Evolutionary conservation across 768 basidiomycete species (phyloP).

Genomic region (Macrocybe gigantea): DNA sequence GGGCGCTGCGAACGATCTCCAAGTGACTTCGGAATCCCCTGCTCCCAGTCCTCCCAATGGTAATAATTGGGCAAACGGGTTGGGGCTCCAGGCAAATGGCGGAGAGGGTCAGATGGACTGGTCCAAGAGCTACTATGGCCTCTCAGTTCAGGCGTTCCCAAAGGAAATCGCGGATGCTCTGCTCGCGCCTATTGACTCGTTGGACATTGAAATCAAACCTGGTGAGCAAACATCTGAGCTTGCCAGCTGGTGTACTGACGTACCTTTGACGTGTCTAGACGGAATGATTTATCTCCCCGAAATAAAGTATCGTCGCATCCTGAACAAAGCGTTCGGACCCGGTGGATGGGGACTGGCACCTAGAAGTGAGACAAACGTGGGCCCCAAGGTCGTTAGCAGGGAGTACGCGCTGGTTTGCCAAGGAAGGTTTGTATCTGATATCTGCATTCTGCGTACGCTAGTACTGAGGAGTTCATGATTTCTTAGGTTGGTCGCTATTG

Average conservation of each 20-base stretch:
- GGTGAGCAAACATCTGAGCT: slow-evolving; percentile 40
- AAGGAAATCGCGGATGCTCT: slow-evolving; percentile 69
- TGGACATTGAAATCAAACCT: slow-evolving; percentile 91
- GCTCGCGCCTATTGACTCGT: slow-evolving; percentile 65
- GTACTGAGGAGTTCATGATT: neutral
- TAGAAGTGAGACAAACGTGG: slow-evolving; percentile 85
- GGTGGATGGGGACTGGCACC: slow-evolving; percentile 98
- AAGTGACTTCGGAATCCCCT: too few species aligned
- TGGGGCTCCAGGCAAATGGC: too few species aligned
- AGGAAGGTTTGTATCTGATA: slow-evolving; percentile 57
- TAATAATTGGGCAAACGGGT: too few species aligned
- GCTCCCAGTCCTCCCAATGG: too few species aligned
- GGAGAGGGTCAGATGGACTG: slow-evolving; percentile 57
- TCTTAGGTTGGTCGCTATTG: slow-evolving; percentile 77
- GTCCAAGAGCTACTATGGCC: slow-evolving; percentile 82
- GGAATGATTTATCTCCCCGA: slow-evolving; percentile 94
- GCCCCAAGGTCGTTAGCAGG: slow-evolving; percentile 80
- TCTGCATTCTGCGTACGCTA: neutral
- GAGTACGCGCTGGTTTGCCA: slow-evolving; percentile 94
- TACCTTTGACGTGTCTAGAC: slow-evolving; percentile 39
- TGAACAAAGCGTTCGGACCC: slow-evolving; percentile 93
- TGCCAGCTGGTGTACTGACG: neutral
- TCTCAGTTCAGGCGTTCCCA: slow-evolving; percentile 72
- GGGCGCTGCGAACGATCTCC: too few species aligned
- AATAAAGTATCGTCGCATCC: slow-evolving; percentile 89